Base-by-base conservation (phyloP, 768 basidiomycete genomes). In the Rhizopogon salebrosus region DNA sequence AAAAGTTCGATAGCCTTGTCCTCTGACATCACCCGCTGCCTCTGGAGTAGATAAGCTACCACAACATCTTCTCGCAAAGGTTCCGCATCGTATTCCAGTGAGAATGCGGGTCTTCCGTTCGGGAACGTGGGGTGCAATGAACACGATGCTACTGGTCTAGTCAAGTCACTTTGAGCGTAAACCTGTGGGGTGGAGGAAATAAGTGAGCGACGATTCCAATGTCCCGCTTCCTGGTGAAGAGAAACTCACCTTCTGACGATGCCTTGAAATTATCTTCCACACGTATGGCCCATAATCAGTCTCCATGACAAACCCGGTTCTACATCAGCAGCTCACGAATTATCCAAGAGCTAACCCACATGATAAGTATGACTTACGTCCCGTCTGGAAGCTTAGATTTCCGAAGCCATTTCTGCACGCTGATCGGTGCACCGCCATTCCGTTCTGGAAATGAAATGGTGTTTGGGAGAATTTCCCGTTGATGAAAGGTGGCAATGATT, bases 31-130 rank as follows among this genome's bases (percentile, higher is more conserved):
- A 62, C 23, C 24, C 66, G 62, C 27, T 65, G 56, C 50, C 57
- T 61, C 23, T 68, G 68, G 11, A 68, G 31, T 23, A 65, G 40
- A 50, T 69, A 68, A 8, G 57, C 60, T 14, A 69, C 53, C 11
- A 64, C 51, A 35, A 69, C 56, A 6, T 65, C 68, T n/a, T 68
- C 68, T 23, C 66, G 54, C 11, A 68, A 51, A 4, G 62, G 62
- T 48, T 68, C 66, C 3, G 60, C 62, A 14, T 38, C 24, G 6
- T 54, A 53, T 29, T 65, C 58, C 14, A 69, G 41, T 24, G 62
- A 11, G 26, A 68, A 52, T 1, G 61, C 63, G 0, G 64, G 68
- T 22, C 54, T 51, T 16, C n/a, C 24, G 1, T 11, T 16, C 3
- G 55, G 37, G 26, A 49, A 43, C 1, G 54, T 42, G 7, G 23